Base-by-base conservation (phyloP, 2,329 filamentous ascomycete species). In the Diaporthe sp. region DNA sequence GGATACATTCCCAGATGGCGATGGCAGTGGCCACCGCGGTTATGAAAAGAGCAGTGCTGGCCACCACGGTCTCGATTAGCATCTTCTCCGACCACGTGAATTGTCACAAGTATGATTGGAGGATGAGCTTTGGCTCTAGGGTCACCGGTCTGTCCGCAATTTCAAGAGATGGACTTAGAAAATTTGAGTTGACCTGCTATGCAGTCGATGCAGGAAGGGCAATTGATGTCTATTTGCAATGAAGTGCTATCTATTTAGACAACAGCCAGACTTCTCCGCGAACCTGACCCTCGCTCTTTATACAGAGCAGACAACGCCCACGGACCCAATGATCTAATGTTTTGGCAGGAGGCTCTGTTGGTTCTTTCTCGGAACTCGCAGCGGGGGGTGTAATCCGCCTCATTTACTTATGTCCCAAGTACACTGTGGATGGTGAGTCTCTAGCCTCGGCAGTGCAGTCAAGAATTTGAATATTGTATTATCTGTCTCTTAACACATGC, bases 21-120 rank as follows among this genome's bases (percentile, higher is more conserved):
- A 73, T 42, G n/a, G 46, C 49, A 10, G 71, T 73, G 17, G 58
- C 71, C 28, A 67, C 6, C 13, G 57, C 42, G 34, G 44, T 65
- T 4, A 73, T 17, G 3, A 46, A 42, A 9, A 73, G 44, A 15
- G 57, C 71, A 7, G 9, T 37, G 44, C 39, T 44, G 44, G 60
- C 60, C 39, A 72, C 49, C 9, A 15, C 55, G 1, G 55, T 39
- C 49, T 72, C 57, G 10, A 12, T 4, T n/a, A 28, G 15, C 42
- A 44, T 44, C 10, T 15, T 44, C 15, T 44, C 39, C 28, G 28
- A 3, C 28, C 28, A n/a, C n/a, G n/a, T n/a, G n/a, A n/a, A n/a
- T n/a, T n/a, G n/a, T n/a, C n/a, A n/a, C n/a, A n/a, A n/a, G 28
- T 28, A 28, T 28, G 28, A 28, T 28, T 28, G 28, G 3, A 3